Evolutionary conservation across 441 rosid genomes (phyloP).

Genomic region (Croton setiger): DNA sequence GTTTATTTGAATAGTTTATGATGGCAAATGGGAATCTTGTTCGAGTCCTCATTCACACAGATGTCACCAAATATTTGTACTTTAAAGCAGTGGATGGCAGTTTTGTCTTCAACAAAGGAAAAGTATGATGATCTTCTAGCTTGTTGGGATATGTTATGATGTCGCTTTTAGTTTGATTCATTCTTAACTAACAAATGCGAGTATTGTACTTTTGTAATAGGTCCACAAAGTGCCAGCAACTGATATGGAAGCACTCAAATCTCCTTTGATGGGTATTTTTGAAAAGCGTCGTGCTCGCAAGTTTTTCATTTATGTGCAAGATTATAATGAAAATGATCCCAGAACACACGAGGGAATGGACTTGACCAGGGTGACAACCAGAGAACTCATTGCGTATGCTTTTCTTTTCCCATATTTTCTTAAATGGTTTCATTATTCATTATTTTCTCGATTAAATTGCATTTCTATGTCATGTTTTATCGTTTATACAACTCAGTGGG

Average conservation of each 20-base stretch:
- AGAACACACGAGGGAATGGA: constrained; percentile 91
- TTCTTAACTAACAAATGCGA: constrained; percentile 3
- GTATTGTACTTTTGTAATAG: constrained; percentile 30
- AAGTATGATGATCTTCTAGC: constrained; percentile 41
- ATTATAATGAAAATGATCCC: constrained; percentile 69
- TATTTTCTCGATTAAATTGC: not conserved
- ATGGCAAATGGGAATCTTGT: constrained; percentile 96
- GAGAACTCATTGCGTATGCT: constrained; percentile 70
- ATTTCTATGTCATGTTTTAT: not conserved
- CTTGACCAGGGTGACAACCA: constrained; percentile 75
- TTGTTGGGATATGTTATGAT: not conserved
- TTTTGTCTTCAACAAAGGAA: constrained; percentile 76
- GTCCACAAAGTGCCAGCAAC: constrained; percentile 91
- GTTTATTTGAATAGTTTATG: constrained; percentile 57
- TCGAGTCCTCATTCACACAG: constrained; percentile 86
- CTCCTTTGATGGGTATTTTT: constrained; percentile 92
- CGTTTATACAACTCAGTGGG: not conserved
- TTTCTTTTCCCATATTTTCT: constrained; percentile 8
- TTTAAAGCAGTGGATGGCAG: constrained; percentile 96
- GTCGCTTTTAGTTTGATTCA: not conserved
- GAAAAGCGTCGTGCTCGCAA: constrained; percentile 92
- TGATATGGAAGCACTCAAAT: constrained; percentile 88
- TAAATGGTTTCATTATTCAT: not conserved
- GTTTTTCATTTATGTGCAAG: constrained; percentile 79
- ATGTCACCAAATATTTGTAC: constrained; percentile 83